Evolutionary conservation across 1,284 basidiomycete species (phyloP).

Genomic region (Cryptococcus deneoformans): DNA sequence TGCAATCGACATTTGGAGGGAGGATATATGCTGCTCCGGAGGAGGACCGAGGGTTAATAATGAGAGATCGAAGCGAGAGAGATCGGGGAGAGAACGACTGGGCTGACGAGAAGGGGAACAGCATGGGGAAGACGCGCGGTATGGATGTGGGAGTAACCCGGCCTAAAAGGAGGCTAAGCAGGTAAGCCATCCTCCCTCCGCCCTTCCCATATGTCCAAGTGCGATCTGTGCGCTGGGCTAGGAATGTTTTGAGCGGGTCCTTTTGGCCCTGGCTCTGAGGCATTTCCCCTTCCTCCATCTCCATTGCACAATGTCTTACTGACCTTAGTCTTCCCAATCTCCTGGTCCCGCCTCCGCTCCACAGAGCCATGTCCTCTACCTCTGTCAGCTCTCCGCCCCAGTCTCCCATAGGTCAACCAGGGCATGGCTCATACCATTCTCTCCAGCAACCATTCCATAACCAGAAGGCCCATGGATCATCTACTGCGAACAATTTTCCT

Average conservation of each 20-base stretch:
- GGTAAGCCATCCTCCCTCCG: conserved; percentile 28
- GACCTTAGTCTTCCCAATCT: conserved; percentile 34
- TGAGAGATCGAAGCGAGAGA: conserved; percentile 21
- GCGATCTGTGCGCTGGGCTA: background rate
- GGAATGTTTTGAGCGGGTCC: background rate
- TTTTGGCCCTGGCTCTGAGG: background rate
- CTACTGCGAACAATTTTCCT: conserved; percentile 3
- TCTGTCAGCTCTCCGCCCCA: conserved; percentile 29
- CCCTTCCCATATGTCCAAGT: background rate
- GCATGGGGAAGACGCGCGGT: conserved; percentile 31
- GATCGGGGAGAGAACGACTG: conserved; percentile 20
- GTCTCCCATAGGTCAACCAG: conserved; percentile 15
- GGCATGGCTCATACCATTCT: conserved; percentile 18
- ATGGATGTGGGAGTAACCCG: conserved; percentile 36
- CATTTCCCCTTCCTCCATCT: background rate
- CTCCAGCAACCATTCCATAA: conserved; percentile 10
- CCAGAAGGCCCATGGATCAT: background rate
- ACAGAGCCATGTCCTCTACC: conserved; percentile 26
- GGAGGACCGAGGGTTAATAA: conserved; percentile 30
- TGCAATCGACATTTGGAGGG: conserved; percentile 10
- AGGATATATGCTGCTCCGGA: conserved; percentile 4
- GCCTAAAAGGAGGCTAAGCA: conserved; percentile 43
- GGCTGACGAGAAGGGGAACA: conserved; percentile 15
- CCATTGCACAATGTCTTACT: conserved; percentile 8
- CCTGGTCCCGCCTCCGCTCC: conserved; percentile 2